phyloP scores from a whole-genome alignment of 2,329 filamentous ascomycete species.

The Penicillium griseofulvum region DNA sequence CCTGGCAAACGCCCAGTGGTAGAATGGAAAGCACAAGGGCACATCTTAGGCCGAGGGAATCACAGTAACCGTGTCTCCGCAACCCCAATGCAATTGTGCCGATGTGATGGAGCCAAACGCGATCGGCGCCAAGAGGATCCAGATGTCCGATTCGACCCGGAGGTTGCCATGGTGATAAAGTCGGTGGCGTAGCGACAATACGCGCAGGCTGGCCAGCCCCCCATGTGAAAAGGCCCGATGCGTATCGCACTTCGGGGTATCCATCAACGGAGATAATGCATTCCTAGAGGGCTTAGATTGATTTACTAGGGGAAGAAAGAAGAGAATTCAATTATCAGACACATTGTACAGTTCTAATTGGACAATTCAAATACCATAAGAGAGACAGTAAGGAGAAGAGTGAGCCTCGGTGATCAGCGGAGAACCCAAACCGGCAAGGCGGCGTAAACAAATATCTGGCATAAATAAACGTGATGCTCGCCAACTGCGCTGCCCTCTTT shows the following conservation, averaged over 20 bases:
- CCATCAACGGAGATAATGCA: constrained; percentile 1
- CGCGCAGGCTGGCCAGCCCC: constrained; percentile 13
- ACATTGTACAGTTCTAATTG: not conserved
- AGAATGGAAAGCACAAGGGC: not conserved
- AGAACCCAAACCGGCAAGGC: constrained; percentile 20
- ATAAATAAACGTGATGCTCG: constrained; percentile 27
- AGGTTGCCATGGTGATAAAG: constrained; percentile 15
- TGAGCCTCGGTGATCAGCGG: constrained; percentile 17
- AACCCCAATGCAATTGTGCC: constrained; percentile 2
- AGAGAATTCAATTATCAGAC: not conserved
- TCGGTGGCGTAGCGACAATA: constrained; percentile 4
- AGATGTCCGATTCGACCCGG: constrained; percentile 21
- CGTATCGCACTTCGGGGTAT: constrained; percentile 1
- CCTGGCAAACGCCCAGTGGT: not conserved
- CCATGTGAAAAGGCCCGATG: constrained; percentile 14
- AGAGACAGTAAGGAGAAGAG: not conserved
- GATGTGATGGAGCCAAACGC: constrained; percentile 8
- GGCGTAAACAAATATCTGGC: constrained; percentile 24
- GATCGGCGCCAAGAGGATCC: constrained; percentile 11
- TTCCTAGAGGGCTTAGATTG: not conserved
- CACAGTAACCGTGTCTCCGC: constrained; percentile 1
- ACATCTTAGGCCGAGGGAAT: constrained; percentile 1
- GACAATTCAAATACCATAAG: not conserved
- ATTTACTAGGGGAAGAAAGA: not conserved
- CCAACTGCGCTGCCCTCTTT: constrained; percentile 10